These are phyloP conservation scores for Cerrena zonata DNA, from an alignment of 1,284 basidiomycete genomes.

Conservation along the genomic window DNA sequence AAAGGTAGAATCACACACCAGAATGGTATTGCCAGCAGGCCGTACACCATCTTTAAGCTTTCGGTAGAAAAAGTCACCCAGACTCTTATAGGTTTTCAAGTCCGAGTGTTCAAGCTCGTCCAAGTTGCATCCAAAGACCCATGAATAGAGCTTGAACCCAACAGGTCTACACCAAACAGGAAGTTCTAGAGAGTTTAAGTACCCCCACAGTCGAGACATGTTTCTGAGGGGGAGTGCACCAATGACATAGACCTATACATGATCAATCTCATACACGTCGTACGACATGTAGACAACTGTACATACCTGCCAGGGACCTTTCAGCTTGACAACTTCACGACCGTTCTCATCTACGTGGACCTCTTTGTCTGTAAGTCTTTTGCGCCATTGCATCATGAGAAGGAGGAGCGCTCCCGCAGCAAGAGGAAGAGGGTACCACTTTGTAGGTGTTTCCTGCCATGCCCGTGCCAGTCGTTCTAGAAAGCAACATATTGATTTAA, in stretches of 20 bases:
- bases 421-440: slow-evolving; percentile 93
- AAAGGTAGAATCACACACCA: slow-evolving; percentile 42
- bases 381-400: slow-evolving; percentile 76
- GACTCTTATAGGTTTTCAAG: slow-evolving; percentile 71
- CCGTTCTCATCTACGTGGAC: slow-evolving; percentile 73
- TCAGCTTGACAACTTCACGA: slow-evolving; percentile 65
- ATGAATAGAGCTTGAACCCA: slow-evolving; percentile 82
- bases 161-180: slow-evolving; percentile 92
- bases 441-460: slow-evolving; percentile 85
- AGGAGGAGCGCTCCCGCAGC: slow-evolving; percentile 86
- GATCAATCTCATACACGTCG: not conserved
- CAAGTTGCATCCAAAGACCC: slow-evolving; percentile 88
- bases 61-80: slow-evolving; percentile 95
- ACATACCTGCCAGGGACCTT: slow-evolving; percentile 88
- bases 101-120: slow-evolving; percentile 83
- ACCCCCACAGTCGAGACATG: slow-evolving; percentile 93
- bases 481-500: not conserved
- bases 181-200: slow-evolving; percentile 85
- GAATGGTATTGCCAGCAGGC: slow-evolving; percentile 71
- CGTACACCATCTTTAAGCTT: slow-evolving; percentile 78
- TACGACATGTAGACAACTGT: not conserved
- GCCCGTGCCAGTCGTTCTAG: slow-evolving; percentile 53
- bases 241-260: slow-evolving; percentile 80
- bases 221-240: slow-evolving; percentile 91
- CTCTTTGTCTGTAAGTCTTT: slow-evolving; percentile 50